These are phyloP conservation scores for Strobilomyces confusus DNA, from an alignment of 768 basidiomycete genomes.

Conservation along the genomic window DNA sequence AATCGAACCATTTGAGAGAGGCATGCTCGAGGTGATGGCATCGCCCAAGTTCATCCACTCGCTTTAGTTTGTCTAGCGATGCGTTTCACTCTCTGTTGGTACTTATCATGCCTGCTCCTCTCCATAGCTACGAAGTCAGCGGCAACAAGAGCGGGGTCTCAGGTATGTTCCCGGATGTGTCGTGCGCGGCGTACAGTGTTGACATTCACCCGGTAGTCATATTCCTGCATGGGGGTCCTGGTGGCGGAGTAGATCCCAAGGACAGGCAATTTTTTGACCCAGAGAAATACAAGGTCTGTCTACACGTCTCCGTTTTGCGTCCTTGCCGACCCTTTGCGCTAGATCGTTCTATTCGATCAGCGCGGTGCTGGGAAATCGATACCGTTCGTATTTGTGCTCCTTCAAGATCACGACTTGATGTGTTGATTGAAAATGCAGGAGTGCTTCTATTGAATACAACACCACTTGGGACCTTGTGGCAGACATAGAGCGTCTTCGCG, in stretches of 20 bases:
- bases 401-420: neutral
- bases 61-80: conserved; percentile 55
- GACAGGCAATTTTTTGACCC: conserved; percentile 85
- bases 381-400: conserved; percentile 50
- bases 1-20: conserved; percentile 61
- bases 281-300: conserved; percentile 68
- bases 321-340: conserved; percentile 1
- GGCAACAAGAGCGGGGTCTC: conserved; percentile 76
- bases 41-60: conserved; percentile 47
- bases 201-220: conserved; percentile 44
- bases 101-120: neutral
- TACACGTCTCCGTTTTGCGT: neutral
- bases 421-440: conserved; percentile 38
- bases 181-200: neutral
- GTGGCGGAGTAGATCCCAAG: conserved; percentile 62
- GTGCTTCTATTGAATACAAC: conserved; percentile 76
- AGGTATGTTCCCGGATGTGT: conserved; percentile 38
- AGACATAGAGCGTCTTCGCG: conserved; percentile 80
- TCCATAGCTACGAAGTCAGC: conserved; percentile 69
- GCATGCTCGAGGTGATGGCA: conserved; percentile 66
- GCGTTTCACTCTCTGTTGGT: neutral
- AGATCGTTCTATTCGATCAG: conserved; percentile 90
- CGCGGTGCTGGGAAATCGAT: conserved; percentile 84
- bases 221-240: conserved; percentile 85
- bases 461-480: conserved; percentile 93